Conservation (phyloP, 805 yeast species). For the Pichia paraexigua region DNA sequence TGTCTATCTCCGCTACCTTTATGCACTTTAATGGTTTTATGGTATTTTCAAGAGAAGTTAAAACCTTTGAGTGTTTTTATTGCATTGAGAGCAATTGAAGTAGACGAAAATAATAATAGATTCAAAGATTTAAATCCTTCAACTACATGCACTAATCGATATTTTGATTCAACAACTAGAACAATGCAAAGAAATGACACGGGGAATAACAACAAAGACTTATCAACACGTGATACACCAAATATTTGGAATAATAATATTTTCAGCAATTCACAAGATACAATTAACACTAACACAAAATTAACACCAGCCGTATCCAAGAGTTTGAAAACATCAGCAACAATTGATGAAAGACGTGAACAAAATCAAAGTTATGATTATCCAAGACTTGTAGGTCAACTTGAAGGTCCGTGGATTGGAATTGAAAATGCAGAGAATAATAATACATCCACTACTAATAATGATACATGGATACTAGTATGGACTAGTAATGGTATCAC, state of each 20-base stretch:
- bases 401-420: conserved; percentile 84
- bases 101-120: conserved; percentile 25
- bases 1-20: conserved; percentile 71
- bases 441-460: background rate
- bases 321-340: conserved; percentile 27
- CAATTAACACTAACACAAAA: background rate
- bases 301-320: background rate
- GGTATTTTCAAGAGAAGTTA: conserved; percentile 76
- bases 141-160: background rate
- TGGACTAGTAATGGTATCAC: conserved; percentile 33
- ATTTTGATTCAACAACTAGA: background rate
- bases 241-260: background rate
- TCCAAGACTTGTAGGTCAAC: conserved; percentile 57
- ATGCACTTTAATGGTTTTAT: conserved; percentile 53
- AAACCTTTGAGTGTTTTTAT: conserved; percentile 77
- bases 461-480: conserved; percentile 26
- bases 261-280: background rate
- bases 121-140: background rate
- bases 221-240: background rate
- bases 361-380: conserved; percentile 63
- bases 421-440: conserved; percentile 46
- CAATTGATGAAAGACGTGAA: conserved; percentile 77
- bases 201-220: background rate
- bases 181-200: background rate
- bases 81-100: conserved; percentile 73